These are phyloP conservation scores for Meyerozyma smithsonii DNA, from an alignment of 1,139 yeast genomes.

Conservation along the genomic window DNA sequence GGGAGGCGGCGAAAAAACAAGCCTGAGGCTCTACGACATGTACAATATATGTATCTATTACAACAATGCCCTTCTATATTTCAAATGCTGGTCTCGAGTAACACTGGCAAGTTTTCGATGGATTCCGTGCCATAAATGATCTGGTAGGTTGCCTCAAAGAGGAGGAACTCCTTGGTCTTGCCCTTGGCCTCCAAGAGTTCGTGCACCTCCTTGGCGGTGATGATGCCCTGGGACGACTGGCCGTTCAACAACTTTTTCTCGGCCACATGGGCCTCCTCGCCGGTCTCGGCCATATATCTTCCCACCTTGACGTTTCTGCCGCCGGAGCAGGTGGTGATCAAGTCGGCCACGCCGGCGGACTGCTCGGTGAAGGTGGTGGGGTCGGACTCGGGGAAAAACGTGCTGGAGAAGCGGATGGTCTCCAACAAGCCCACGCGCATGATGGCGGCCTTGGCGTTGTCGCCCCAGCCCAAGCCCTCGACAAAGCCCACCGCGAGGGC, in stretches of 20 bases:
- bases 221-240: conserved; percentile 47
- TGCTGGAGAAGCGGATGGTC: conserved; percentile 37
- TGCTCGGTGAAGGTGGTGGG: conserved; percentile 40
- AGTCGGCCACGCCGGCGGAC: conserved; percentile 49
- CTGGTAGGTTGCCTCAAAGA: conserved; percentile 46
- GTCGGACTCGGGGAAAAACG: conserved; percentile 39
- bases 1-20: not conserved
- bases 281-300: conserved; percentile 44
- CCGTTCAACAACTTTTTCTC: conserved; percentile 45
- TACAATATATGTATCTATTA: not conserved
- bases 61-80: not conserved
- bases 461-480: conserved; percentile 50
- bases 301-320: conserved; percentile 49
- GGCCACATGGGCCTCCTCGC: conserved; percentile 38
- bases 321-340: conserved; percentile 46
- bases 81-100: conserved; percentile 22
- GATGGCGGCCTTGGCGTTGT: conserved; percentile 47
- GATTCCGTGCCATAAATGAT: conserved; percentile 39
- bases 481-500: conserved; percentile 48
- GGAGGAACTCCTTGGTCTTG: conserved; percentile 36
- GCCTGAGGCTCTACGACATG: not conserved
- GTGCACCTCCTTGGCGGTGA: conserved; percentile 47
- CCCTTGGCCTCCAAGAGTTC: conserved; percentile 35
- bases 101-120: conserved; percentile 38
- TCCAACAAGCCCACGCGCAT: conserved; percentile 46